phyloP scores from a whole-genome alignment of 148 eudicot species.

The Rhododendron henanense region DNA sequence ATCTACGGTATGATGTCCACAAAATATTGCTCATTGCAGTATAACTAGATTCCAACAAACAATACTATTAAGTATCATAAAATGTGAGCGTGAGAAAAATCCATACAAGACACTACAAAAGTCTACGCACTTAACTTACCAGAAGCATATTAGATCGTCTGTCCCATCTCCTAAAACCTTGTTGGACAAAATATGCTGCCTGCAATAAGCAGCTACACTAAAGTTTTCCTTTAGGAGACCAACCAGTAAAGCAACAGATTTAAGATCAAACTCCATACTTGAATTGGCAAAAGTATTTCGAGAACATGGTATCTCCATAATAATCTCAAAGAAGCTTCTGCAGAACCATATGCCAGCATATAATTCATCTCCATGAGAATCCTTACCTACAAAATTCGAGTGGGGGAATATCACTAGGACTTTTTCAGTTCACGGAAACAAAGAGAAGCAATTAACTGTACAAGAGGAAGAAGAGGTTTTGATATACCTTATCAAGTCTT shows the following conservation, averaged over 20 bases:
- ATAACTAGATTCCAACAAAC: background rate
- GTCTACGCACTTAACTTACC: constrained; percentile 37
- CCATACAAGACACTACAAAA: background rate
- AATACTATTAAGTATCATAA: background rate
- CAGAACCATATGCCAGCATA: constrained; percentile 96
- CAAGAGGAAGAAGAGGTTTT: background rate
- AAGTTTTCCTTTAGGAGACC: constrained; percentile 5
- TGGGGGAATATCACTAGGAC: background rate
- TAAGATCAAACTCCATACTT: constrained; percentile 40
- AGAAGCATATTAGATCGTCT: constrained; percentile 84
- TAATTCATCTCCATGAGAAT: constrained; percentile 88
- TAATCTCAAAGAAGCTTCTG: constrained; percentile 80
- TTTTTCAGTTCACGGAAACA: background rate
- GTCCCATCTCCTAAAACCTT: constrained; percentile 68
- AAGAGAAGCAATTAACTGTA: background rate
- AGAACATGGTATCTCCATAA: constrained; percentile 77
- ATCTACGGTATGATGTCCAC: background rate
- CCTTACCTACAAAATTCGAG: constrained; percentile 46
- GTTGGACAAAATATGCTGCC: constrained; percentile 81
- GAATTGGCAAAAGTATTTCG: constrained; percentile 79
- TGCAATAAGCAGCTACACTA: constrained; percentile 28
- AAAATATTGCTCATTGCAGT: background rate
- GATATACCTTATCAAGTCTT: constrained; percentile 68
- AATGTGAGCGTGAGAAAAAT: background rate
- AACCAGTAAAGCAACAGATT: background rate